Conservation (phyloP, 805 yeast species). For the Kuraishia piskuri region DNA sequence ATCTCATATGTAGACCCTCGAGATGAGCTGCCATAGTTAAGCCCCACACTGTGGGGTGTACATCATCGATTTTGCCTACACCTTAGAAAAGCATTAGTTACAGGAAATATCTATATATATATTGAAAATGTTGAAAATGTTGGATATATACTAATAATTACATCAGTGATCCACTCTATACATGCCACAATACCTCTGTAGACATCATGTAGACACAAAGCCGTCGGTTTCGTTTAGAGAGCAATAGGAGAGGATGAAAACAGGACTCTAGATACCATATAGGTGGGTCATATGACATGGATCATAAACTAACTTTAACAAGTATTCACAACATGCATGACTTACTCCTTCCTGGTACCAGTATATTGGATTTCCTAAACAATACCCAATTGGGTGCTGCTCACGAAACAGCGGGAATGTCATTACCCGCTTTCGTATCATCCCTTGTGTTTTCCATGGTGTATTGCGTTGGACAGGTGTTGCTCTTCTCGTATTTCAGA, state of each 20-base stretch:
- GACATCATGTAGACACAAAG: neutral
- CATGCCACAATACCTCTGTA: no score
- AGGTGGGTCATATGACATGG: no score
- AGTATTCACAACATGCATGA: neutral
- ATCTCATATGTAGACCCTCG: no score
- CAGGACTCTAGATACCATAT: no score
- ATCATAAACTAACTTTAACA: no score
- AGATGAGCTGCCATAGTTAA: neutral
- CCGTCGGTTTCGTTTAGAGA: neutral
- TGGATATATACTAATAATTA: no score
- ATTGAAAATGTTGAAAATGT: no score
- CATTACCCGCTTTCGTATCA: conserved; percentile 45
- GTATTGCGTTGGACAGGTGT: conserved; percentile 44
- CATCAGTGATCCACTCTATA: no score
- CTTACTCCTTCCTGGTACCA: conserved; percentile 2
- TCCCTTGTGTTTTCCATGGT: conserved; percentile 46
- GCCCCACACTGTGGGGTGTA: neutral
- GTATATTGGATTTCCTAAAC: conserved; percentile 30
- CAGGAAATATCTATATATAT: no score
- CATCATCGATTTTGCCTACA: no score
- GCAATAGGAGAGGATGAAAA: no score
- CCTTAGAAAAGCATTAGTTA: no score
- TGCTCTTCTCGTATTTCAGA: conserved; percentile 30
- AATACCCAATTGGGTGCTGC: conserved; percentile 53
- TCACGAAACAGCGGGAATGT: conserved; percentile 48